Percentiles rank a stretch among this genome's conserved stretches.
Evolutionary conservation across 2,329 filamentous ascomycete species (phyloP).

Genomic region (Calcarisporium arbuscula): DNA sequence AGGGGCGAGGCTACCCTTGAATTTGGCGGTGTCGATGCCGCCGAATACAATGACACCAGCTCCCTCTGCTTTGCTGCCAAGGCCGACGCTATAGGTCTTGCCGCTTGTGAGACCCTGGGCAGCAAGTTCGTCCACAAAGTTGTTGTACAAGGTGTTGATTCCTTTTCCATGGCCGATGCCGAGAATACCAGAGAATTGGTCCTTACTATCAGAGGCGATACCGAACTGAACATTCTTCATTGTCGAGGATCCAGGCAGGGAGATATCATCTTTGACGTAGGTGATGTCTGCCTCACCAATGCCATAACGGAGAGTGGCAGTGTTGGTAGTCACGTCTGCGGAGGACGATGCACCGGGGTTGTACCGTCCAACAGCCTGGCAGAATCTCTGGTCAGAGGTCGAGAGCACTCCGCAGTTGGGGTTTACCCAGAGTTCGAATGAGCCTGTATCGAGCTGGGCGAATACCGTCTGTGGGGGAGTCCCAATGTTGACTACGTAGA

Average conservation of each 20-base stretch:
- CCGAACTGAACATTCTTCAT: conserved; percentile 55
- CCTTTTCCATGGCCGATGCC: conserved; percentile 64
- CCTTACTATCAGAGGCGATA: conserved; percentile 45
- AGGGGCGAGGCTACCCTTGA: conserved; percentile 49
- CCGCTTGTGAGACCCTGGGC: conserved; percentile 49
- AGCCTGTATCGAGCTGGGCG: conserved; percentile 53
- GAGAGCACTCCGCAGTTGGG: conserved; percentile 45
- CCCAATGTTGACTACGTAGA: conserved; percentile 39
- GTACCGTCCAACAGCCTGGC: conserved; percentile 38
- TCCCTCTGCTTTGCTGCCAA: conserved; percentile 54
- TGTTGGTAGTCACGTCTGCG: conserved; percentile 22
- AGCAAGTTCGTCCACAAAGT: conserved; percentile 45
- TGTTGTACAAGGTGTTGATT: conserved; percentile 40
- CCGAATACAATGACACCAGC: conserved; percentile 63
- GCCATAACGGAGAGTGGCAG: conserved; percentile 41
- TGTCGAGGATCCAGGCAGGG: conserved; percentile 32
- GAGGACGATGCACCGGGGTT: conserved; percentile 35
- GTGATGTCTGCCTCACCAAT: conserved; percentile 44
- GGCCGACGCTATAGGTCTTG: conserved; percentile 59
- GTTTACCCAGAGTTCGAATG: conserved; percentile 59
- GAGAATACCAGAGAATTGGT: conserved; percentile 55
- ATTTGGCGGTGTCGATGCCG: conserved; percentile 60
- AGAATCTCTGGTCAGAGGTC: conserved; percentile 36
- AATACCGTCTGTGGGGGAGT: conserved; percentile 47
- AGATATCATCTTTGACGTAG: conserved; percentile 42